Percentiles rank a stretch among this genome's conserved stretches.
phyloP scores from a whole-genome alignment of 2,329 filamentous ascomycete species.

The Microsporum audouinii region DNA sequence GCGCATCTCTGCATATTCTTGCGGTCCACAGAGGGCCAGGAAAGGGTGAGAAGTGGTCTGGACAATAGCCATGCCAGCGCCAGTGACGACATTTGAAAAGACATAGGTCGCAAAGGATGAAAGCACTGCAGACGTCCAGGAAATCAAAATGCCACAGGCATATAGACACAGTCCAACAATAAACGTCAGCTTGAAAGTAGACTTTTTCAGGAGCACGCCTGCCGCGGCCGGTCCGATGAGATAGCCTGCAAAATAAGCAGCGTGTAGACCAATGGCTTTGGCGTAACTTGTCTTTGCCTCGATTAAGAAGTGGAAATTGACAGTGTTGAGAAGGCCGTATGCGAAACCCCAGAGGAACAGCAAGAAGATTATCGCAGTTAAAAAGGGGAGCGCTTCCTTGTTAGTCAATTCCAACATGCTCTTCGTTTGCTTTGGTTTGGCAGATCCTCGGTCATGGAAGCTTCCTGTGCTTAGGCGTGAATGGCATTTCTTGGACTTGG shows the following conservation, averaged over 20 bases:
- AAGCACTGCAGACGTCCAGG: conserved; percentile 54
- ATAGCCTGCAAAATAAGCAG: conserved; percentile 51
- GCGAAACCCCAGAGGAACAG: conserved; percentile 88
- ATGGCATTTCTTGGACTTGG: neutral
- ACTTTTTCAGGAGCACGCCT: conserved; percentile 43
- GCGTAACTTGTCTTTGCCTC: conserved; percentile 39
- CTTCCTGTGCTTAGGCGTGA: conserved; percentile 27
- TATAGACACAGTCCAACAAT: conserved; percentile 51
- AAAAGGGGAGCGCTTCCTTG: conserved; percentile 46
- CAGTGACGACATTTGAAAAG: conserved; percentile 53
- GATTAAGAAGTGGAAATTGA: conserved; percentile 54
- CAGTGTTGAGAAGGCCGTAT: conserved; percentile 71
- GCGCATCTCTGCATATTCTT: conserved; percentile 48
- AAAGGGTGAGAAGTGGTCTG: conserved; percentile 53
- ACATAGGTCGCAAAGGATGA: conserved; percentile 50
- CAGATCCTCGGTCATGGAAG: conserved; percentile 22
- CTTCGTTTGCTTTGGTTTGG: conserved; percentile 41
- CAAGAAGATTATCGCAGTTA: conserved; percentile 59
- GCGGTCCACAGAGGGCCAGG: conserved; percentile 50
- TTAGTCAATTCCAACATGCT: conserved; percentile 49
- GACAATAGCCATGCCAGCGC: conserved; percentile 47
- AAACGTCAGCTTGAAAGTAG: conserved; percentile 53
- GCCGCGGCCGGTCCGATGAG: conserved; percentile 46
- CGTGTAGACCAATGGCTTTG: conserved; percentile 44
- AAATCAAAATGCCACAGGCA: conserved; percentile 49